Evolutionary conservation across 805 yeast species (phyloP), one percentile per base, ranked within the genome.

Genomic region (Starmerella bombi): DNA sequence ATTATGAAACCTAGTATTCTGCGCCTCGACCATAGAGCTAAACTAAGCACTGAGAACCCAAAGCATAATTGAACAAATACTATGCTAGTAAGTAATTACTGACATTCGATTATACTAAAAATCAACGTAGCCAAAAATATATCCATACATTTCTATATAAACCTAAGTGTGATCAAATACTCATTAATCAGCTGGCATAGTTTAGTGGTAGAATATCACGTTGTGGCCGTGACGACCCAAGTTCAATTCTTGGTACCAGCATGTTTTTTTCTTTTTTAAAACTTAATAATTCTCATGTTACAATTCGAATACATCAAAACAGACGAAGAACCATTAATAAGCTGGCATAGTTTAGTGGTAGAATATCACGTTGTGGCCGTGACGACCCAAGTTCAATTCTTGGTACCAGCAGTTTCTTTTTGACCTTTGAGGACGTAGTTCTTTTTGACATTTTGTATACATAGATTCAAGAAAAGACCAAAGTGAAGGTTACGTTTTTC

Each of bases 141-240:
- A n/a, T n/a, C n/a, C n/a, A n/a, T n/a, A n/a, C n/a, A n/a, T n/a
- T n/a, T 10, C 20, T 31, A 31, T 31, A 31, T 31, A 31, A 17
- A 8, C 16, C 16, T 12, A 12, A 28, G 16, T 8, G 16, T 7
- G 31, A 7, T n/a, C 14, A 10, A 6, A 7, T 9, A 12, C n/a
- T 8, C 34, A n/a, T 18, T 18, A 36, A 25, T 3, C 23, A 34
- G 50, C 50, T 47, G 50, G 50, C 33, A 47, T 47, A 47, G 50
- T 47, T 47, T 47, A 47, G 50, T 45, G 50, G 50, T 42, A 47
- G 50, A 47, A 47, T 47, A 47, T 45, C 48, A 47, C 50, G 50
- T 47, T 47, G 50, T 47, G 50, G 50, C 50, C 50, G 50, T 47
- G 48, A 47, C 50, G 50, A 47, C 50, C 50, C 50, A 47, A 47